A percentile compares a stretch with the other conserved stretches of the same genome.
Conservation (phyloP, 805 yeast species). For the Spathaspora passalidarum region DNA sequence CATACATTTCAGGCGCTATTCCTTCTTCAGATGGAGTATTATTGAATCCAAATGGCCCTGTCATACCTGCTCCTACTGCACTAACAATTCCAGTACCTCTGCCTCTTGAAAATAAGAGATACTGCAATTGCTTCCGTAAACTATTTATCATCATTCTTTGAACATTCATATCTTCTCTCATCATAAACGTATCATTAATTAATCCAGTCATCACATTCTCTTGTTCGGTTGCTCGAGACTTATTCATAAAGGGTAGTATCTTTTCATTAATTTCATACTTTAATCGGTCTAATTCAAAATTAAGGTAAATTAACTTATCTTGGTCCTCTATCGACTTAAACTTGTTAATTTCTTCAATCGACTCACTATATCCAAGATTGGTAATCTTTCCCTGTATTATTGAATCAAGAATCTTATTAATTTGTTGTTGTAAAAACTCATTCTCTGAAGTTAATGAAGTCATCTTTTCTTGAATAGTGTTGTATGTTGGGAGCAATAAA, state of each 20-base stretch:
- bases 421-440: conserved; percentile 37
- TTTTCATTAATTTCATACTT: conserved; percentile 41
- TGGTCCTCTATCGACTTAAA: conserved; percentile 19
- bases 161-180: conserved; percentile 46
- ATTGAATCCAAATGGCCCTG: not conserved
- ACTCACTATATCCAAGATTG: conserved; percentile 47
- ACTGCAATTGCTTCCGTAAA: conserved; percentile 50
- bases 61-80: not conserved
- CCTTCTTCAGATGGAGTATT: not conserved
- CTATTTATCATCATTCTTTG: conserved; percentile 45
- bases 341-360: conserved; percentile 43
- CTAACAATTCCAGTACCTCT: conserved; percentile 12
- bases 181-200: conserved; percentile 34
- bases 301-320: conserved; percentile 29
- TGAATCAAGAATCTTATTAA: conserved; percentile 44
- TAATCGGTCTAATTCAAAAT: conserved; percentile 43
- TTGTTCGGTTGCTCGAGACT: conserved; percentile 22
- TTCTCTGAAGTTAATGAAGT: conserved; percentile 33
- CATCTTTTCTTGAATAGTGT: conserved; percentile 22
- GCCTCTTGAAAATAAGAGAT: conserved; percentile 42
- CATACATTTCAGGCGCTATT: conserved; percentile 20
- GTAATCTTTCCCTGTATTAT: conserved; percentile 49
- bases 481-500: conserved; percentile 25
- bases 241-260: conserved; percentile 31
- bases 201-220: conserved; percentile 28